phyloP scores from a whole-genome alignment of 23 red algal species.

The Chondrus crispus region DNA sequence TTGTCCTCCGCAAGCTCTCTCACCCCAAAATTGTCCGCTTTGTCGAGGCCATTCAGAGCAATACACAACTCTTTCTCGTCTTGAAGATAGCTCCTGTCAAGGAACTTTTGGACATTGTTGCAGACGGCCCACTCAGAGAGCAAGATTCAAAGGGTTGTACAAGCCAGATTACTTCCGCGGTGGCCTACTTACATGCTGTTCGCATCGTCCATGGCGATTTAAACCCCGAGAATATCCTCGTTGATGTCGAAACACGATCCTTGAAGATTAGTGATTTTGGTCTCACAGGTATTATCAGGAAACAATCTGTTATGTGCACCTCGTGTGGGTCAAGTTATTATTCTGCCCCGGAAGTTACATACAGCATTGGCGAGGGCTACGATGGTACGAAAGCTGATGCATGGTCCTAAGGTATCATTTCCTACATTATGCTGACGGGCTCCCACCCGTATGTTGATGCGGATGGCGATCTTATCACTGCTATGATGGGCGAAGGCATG shows the following conservation, averaged over 20 bases:
- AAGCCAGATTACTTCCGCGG: conserved; percentile 73
- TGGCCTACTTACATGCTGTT: conserved; percentile 77
- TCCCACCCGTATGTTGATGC: conserved; percentile 62
- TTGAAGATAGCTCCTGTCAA: conserved; percentile 71
- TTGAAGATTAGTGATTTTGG: conserved; percentile 95
- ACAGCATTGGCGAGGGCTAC: conserved; percentile 14
- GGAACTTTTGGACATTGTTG: conserved; percentile 76
- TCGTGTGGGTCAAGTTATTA: conserved; percentile 75
- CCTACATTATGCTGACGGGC: conserved; percentile 68
- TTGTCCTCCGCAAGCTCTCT: conserved; percentile 68
- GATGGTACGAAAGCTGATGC: conserved; percentile 73
- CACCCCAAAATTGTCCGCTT: conserved; percentile 85
- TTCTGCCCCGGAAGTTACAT: conserved; percentile 78
- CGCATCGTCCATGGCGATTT: conserved; percentile 86
- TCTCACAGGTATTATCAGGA: conserved; percentile 51
- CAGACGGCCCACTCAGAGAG: conserved; percentile 45
- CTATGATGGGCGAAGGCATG: conserved; percentile 49
- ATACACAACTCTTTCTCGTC: conserved; percentile 84
- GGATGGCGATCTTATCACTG: conserved; percentile 63
- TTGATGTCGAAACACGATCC: conserved; percentile 37
- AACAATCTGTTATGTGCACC: conserved; percentile 53
- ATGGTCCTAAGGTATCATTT: conserved; percentile 63
- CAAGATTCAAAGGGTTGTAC: conserved; percentile 60
- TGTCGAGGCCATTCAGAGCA: conserved; percentile 72
- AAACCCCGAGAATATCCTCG: conserved; percentile 86